Conservation (phyloP, 2,329 filamentous ascomycete genomes). For the Trichoderma endophyticum region DNA sequence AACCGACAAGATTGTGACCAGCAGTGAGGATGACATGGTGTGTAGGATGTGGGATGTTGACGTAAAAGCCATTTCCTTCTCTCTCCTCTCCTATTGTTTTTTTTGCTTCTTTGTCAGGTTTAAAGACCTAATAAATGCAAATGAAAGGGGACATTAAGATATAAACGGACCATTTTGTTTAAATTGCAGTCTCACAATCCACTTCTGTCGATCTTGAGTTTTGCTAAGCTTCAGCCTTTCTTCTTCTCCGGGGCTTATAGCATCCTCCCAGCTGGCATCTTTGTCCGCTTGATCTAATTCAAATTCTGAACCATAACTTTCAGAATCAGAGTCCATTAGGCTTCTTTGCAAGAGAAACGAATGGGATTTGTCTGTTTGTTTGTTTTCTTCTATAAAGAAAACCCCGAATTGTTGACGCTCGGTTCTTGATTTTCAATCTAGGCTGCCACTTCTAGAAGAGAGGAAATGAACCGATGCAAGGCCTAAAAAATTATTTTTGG, state of each 20-base stretch:
- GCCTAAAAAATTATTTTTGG: no score
- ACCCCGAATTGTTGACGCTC: no score
- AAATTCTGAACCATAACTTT: not conserved
- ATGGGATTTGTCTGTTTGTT: no score
- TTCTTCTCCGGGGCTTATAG: not conserved
- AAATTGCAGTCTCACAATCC: not conserved
- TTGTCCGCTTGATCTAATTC: not conserved
- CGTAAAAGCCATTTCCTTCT: not conserved
- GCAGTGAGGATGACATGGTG: not conserved
- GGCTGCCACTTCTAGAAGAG: no score
- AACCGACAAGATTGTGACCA: not conserved
- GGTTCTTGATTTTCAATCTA: no score
- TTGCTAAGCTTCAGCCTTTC: not conserved
- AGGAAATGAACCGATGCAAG: no score
- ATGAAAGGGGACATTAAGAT: not conserved
- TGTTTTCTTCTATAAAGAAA: no score
- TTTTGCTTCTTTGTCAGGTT: no score
- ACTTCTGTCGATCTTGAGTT: not conserved
- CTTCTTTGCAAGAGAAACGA: not conserved
- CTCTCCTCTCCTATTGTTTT: not conserved
- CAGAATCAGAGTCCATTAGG: not conserved
- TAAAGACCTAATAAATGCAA: no score
- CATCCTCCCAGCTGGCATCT: not conserved
- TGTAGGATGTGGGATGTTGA: not conserved
- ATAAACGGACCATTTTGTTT: not conserved